Conservation (phyloP, 129 eudicot genomes). For the Lactuca saligna region DNA sequence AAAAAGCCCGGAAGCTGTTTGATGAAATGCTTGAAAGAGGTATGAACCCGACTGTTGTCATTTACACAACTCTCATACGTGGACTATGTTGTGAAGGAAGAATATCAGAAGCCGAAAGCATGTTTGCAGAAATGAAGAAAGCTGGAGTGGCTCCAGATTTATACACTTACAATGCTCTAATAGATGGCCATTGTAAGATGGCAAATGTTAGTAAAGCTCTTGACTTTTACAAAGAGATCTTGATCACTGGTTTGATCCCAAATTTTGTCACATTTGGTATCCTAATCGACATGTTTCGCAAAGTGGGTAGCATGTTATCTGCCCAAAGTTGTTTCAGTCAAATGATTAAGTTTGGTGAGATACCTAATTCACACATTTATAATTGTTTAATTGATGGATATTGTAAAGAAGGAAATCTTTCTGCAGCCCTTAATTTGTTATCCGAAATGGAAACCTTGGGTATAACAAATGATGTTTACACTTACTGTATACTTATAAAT, state of each 20-base stretch:
- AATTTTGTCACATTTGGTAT: conserved; percentile 69
- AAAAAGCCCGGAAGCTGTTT: conserved; percentile 43
- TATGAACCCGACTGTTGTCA: conserved; percentile 59
- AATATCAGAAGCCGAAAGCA: conserved; percentile 59
- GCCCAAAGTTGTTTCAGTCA: conserved; percentile 53
- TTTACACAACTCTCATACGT: conserved; percentile 65
- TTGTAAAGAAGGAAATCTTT: conserved; percentile 50
- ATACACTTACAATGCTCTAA: conserved; percentile 60
- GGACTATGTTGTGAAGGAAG: conserved; percentile 58
- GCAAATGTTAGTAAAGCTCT: conserved; percentile 44
- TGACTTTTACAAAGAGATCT: conserved; percentile 52
- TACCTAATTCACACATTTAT: conserved; percentile 60
- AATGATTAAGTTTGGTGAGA: conserved; percentile 62
- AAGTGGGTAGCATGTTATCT: conserved; percentile 45
- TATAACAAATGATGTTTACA: conserved; percentile 57
- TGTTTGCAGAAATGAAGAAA: conserved; percentile 53
- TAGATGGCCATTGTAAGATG: conserved; percentile 78
- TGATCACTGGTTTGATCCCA: conserved; percentile 46
- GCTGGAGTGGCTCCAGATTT: conserved; percentile 51
- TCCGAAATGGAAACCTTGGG: conserved; percentile 59
- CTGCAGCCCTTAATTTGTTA: conserved; percentile 43
- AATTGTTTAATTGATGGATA: conserved; percentile 72
- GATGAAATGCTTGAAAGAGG: conserved; percentile 66
- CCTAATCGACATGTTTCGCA: conserved; percentile 51
- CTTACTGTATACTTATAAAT: conserved; percentile 64